phyloP scores from a whole-genome alignment of 768 basidiomycete genomes.

The Pleurotus sapidus region DNA sequence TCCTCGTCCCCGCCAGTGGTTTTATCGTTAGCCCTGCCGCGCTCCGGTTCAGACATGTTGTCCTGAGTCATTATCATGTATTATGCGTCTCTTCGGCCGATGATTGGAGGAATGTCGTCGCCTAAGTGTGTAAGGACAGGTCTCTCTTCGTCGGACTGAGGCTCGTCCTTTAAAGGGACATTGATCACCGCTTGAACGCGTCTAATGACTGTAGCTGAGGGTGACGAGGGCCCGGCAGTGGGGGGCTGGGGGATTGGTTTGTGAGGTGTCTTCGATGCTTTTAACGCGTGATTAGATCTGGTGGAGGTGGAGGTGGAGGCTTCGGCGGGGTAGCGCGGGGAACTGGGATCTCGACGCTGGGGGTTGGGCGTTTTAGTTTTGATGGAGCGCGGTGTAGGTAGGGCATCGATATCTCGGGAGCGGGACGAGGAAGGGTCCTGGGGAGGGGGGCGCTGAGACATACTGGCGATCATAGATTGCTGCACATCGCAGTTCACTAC shows the following conservation, averaged over 20 bases:
- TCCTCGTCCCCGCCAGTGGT: not conserved
- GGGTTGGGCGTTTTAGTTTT: not conserved
- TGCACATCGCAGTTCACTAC: not conserved
- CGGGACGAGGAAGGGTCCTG: slow-evolving; percentile 4
- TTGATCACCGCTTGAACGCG: slow-evolving; percentile 65
- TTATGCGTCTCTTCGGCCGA: slow-evolving; percentile 4
- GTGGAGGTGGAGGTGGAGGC: slow-evolving; percentile 12
- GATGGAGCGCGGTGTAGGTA: not conserved
- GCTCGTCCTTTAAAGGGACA: slow-evolving; percentile 53
- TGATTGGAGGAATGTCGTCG: not conserved
- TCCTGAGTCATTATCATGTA: slow-evolving; percentile 11
- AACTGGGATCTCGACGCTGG: slow-evolving; percentile 2
- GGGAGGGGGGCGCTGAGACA: not conserved
- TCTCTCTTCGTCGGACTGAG: not conserved
- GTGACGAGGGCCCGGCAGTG: slow-evolving; percentile 7
- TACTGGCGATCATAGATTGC: not conserved
- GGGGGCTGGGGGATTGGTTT: slow-evolving; percentile 9
- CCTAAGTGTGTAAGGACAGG: not conserved
- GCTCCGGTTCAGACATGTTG: slow-evolving; percentile 10
- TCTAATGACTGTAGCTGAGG: slow-evolving; percentile 44
- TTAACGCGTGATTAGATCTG: not conserved
- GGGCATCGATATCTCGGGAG: not conserved
- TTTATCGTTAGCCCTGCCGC: slow-evolving; percentile 8
- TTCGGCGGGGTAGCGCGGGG: not conserved
- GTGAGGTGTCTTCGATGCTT: slow-evolving; percentile 4